phyloP scores from a whole-genome alignment of 164 flowering plant species.

The Tetrastigma voinierianum region DNA sequence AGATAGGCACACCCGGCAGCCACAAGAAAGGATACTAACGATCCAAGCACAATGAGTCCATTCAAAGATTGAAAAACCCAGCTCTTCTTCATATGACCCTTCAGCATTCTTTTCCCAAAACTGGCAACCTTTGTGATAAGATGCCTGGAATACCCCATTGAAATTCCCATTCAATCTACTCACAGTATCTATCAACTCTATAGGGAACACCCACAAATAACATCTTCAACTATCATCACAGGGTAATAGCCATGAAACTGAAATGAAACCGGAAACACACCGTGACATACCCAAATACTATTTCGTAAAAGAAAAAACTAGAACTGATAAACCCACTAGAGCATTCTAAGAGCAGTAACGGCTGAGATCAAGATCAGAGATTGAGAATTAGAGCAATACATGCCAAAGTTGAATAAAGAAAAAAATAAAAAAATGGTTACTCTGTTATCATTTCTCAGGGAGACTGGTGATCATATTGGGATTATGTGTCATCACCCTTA shows the following conservation, averaged over 20 bases:
- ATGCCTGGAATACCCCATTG: constrained; percentile 15
- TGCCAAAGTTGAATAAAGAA: no score
- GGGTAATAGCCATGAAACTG: background rate
- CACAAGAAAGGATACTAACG: constrained; percentile 26
- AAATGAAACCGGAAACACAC: background rate
- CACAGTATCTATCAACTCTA: constrained; percentile 4
- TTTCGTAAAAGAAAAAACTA: background rate
- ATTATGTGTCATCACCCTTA: no score
- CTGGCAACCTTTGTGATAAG: constrained; percentile 12
- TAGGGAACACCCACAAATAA: background rate
- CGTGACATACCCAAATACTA: background rate
- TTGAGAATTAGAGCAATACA: no score
- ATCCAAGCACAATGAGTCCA: constrained; percentile 26
- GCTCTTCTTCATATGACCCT: constrained; percentile 23
- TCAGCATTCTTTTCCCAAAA: constrained; percentile 18
- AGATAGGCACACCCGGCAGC: constrained; percentile 30
- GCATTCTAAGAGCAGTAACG: background rate
- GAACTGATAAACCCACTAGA: background rate
- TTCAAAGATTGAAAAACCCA: constrained; percentile 28
- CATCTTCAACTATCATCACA: background rate
- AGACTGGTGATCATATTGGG: no score
- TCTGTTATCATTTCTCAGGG: no score
- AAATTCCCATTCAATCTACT: constrained; percentile 6
- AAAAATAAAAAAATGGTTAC: no score
- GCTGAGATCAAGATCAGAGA: background rate